Base-by-base conservation (phyloP, 345 rosid species). In the Nephelium lappaceum region DNA sequence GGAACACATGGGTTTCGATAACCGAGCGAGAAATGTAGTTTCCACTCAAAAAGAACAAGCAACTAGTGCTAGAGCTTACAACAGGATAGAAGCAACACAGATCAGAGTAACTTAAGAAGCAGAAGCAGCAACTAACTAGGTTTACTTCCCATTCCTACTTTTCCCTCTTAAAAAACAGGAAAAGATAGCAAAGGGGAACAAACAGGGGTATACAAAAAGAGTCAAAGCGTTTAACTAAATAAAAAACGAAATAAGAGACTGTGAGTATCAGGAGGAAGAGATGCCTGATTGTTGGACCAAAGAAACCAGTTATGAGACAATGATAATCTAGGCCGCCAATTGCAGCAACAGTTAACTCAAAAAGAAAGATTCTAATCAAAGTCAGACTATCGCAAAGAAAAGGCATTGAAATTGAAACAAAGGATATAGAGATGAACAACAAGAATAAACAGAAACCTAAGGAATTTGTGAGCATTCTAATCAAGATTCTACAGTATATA, bases 151-250 rank as follows among this genome's bases (percentile, higher is more conserved):
- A 84, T 85, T 86, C 84, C 95, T 93, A 86, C 83, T 83, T 85
- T 88, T 89, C 88, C 84, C 81, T 86, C 82, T 69, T 21, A 91
- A 96, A 93, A 95, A 87, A 64, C 78, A 82, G 77, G 93, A 84
- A 90, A 84, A 81, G 82, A 72, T 75, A 91, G 86, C 31, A 69
- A 84, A 85, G 87, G 81, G 78, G 86, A 80, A 83, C 81, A 53
- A 73, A 69, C 82, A 78, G 75, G 75, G 78, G 78, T 39, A n/a
- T 18, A 57, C 21, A 58, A 62, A 57, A 65, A 77, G 71, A 72
- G 84, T 71, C 51, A 31, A 77, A 57, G 70, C 70, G 77, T 80
- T 77, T 74, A 80, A 71, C 75, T 36, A 82, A 80, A 10, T 45
- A 65, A 25, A 74, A 77, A 63, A 43, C 47, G 79, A 8, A n/a